phyloP scores from a whole-genome alignment of 1,139 yeast species.

The Protomyces lactucae-debilis region DNA sequence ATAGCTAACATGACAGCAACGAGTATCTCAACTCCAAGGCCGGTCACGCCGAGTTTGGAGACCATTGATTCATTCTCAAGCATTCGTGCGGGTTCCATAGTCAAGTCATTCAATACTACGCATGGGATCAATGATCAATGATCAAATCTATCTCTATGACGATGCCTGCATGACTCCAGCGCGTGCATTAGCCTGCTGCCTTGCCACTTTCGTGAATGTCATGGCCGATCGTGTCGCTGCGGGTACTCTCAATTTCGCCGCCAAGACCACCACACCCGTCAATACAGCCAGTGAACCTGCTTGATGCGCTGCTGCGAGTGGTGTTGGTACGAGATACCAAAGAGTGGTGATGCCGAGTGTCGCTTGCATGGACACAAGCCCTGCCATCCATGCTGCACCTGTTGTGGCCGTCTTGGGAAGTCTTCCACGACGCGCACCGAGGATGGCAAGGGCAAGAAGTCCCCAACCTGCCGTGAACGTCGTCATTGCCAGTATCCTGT shows the following conservation, averaged over 20 bases:
- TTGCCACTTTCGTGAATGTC: too few species aligned
- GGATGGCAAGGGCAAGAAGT: constrained; percentile 55
- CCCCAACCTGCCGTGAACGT: constrained; percentile 70
- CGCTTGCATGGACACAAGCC: constrained; percentile 59
- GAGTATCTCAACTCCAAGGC: constrained; percentile 29
- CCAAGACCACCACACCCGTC: constrained; percentile 65
- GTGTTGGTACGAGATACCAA: constrained; percentile 82
- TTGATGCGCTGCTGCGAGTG: constrained; percentile 92
- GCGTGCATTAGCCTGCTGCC: background rate
- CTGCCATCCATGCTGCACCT: constrained; percentile 63
- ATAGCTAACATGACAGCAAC: constrained; percentile 1
- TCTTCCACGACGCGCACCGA: constrained; percentile 44
- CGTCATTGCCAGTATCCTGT: constrained; percentile 76
- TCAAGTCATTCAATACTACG: too few species aligned
- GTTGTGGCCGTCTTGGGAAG: constrained; percentile 61
- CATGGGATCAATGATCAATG: too few species aligned
- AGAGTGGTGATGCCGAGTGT: constrained; percentile 80
- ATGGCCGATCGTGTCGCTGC: background rate
- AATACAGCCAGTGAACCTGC: constrained; percentile 91
- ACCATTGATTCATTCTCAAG: background rate
- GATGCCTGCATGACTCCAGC: background rate
- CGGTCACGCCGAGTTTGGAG: constrained; percentile 20
- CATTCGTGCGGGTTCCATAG: too few species aligned
- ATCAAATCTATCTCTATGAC: too few species aligned
- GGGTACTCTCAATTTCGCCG: constrained; percentile 32